Evolutionary conservation across 352 stramenopile genomes (phyloP).

Genomic region (Phytophthora tentaculata): DNA sequence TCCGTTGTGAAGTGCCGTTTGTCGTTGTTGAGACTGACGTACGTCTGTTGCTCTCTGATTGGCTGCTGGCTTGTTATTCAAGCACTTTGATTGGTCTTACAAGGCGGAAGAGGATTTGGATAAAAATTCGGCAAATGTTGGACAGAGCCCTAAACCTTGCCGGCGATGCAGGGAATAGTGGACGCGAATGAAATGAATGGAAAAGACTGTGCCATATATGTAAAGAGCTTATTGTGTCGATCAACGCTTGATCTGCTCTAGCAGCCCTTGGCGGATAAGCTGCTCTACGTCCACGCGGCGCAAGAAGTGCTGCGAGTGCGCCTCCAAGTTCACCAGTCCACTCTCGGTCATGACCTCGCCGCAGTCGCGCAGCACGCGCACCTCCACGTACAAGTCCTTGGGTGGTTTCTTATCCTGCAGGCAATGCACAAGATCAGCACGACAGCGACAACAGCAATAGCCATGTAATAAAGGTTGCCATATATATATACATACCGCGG

Average conservation of each 20-base stretch:
- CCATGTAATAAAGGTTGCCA: not conserved
- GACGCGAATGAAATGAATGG: conserved; percentile 25
- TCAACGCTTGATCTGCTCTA: conserved; percentile 85
- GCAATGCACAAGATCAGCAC: conserved; percentile 20
- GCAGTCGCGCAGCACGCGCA: conserved; percentile 88
- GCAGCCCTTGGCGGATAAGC: conserved; percentile 81
- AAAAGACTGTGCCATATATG: conserved; percentile 24
- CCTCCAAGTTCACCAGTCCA: conserved; percentile 85
- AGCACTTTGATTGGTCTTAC: conserved; percentile 28
- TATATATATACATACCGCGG: no score
- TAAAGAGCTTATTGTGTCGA: no score
- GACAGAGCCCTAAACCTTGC: conserved; percentile 1
- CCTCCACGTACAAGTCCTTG: conserved; percentile 92
- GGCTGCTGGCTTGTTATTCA: conserved; percentile 10
- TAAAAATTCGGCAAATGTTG: not conserved
- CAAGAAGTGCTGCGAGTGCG: conserved; percentile 90
- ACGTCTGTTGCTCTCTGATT: conserved; percentile 24
- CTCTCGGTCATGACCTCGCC: conserved; percentile 93
- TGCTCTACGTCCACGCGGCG: conserved; percentile 87
- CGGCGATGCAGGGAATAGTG: conserved; percentile 18
- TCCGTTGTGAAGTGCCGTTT: conserved; percentile 3
- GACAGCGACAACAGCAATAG: conserved; percentile 7
- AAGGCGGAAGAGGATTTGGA: no score
- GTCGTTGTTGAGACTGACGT: conserved; percentile 17
- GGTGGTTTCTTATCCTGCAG: conserved; percentile 83